Conservation (phyloP, 179 eudicot species). For the Drosera spatulata region DNA sequence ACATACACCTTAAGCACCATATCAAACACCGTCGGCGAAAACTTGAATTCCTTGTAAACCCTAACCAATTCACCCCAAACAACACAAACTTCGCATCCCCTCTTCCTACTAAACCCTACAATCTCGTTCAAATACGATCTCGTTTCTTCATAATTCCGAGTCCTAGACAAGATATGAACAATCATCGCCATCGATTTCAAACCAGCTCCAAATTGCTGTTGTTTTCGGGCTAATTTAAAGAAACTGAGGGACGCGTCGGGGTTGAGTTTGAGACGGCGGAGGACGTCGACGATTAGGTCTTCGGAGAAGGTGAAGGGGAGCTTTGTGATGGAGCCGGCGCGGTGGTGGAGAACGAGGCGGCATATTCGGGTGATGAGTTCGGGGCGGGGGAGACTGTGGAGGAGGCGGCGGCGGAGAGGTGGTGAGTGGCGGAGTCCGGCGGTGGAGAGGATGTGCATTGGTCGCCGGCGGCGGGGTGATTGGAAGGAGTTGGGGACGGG, state of each 20-base stretch:
- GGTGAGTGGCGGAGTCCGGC: slow-evolving; percentile 2
- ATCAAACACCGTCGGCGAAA: slow-evolving; percentile 66
- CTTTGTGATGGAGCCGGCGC: slow-evolving; percentile 28
- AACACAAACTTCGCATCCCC: slow-evolving; percentile 7
- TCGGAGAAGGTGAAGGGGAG: slow-evolving; percentile 53
- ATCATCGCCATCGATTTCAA: slow-evolving; percentile 32
- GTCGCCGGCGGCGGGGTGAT: no score
- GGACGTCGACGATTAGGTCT: slow-evolving; percentile 34
- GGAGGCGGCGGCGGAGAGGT: slow-evolving; percentile 2
- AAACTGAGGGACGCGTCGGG: slow-evolving; percentile 44
- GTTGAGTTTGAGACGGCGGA: slow-evolving; percentile 33
- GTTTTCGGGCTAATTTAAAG: slow-evolving; percentile 37
- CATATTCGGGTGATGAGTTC: slow-evolving; percentile 42
- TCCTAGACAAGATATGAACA: slow-evolving; percentile 60
- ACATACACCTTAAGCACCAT: slow-evolving; percentile 55
- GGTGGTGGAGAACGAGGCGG: slow-evolving; percentile 49
- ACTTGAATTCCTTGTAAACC: slow-evolving; percentile 47
- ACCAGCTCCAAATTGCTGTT: slow-evolving; percentile 34
- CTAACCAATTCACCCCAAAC: slow-evolving; percentile 44
- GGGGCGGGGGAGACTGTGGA: slow-evolving; percentile 12
- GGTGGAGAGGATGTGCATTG: background rate
- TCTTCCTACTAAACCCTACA: slow-evolving; percentile 19
- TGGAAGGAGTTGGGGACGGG: no score
- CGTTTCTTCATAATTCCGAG: slow-evolving; percentile 43
- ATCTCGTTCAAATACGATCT: slow-evolving; percentile 34